Evolutionary conservation across 2,329 filamentous ascomycete species (phyloP).

Genomic region (Geoglossum cookeanum): DNA sequence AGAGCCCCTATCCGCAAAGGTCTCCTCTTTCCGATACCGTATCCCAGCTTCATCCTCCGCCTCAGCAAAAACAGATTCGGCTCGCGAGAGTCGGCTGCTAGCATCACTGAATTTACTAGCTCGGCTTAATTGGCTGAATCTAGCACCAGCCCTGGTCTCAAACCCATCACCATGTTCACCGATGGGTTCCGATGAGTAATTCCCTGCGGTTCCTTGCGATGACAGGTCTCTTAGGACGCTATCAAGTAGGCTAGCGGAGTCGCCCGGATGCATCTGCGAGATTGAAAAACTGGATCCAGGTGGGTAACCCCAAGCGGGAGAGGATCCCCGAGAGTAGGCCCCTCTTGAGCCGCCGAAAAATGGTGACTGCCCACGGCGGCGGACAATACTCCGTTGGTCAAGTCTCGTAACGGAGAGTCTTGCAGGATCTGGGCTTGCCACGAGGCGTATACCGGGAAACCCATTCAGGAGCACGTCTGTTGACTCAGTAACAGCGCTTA

Average conservation of each 20-base stretch:
- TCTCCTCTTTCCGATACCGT: not conserved
- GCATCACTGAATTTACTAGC: not conserved
- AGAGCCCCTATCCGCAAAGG: not conserved
- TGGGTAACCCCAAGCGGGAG: not conserved
- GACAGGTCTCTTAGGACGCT: not conserved
- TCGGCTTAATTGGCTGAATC: not conserved
- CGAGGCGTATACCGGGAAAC: not conserved
- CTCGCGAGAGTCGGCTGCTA: slow-evolving; percentile 1
- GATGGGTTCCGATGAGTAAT: not conserved
- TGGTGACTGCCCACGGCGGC: not conserved
- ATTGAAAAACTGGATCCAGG: not conserved
- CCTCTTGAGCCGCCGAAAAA: not conserved
- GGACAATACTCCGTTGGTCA: not conserved
- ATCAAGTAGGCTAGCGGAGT: not conserved
- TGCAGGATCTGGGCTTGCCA: not conserved
- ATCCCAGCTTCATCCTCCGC: not conserved
- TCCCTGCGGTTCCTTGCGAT: not conserved
- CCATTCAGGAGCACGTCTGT: not conserved
- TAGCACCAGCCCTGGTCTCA: not conserved
- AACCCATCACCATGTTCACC: not conserved
- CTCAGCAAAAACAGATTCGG: not conserved
- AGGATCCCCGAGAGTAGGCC: not conserved
- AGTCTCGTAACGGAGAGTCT: not conserved
- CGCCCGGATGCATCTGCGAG: not conserved
- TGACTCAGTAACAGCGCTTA: slow-evolving; percentile 1